A percentile compares a stretch with the other conserved stretches of the same genome.
These are phyloP conservation scores for Suillus tomentosus DNA, from an alignment of 768 basidiomycete species.

Conservation along the genomic window DNA sequence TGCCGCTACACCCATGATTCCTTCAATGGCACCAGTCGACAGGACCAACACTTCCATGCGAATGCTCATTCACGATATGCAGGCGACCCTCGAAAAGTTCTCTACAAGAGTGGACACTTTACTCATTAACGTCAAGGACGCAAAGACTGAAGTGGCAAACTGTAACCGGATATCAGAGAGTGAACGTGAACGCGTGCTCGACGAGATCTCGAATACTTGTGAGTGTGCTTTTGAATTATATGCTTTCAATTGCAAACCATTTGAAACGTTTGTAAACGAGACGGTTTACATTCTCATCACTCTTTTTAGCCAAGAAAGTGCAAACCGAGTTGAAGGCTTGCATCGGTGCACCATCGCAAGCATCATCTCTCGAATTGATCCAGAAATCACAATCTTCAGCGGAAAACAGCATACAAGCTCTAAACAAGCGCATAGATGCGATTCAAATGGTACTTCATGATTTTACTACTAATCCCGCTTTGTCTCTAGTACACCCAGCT, in stretches of 20 bases:
- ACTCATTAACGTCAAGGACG: slow-evolving; percentile 49
- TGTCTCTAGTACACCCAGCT: slow-evolving; percentile 24
- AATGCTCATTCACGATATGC: slow-evolving; percentile 73
- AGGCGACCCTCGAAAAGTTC: slow-evolving; percentile 69
- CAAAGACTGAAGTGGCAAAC: slow-evolving; percentile 52
- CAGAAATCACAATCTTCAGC: slow-evolving; percentile 43
- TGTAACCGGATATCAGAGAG: slow-evolving; percentile 60
- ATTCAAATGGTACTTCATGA: slow-evolving; percentile 47
- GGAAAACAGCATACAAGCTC: slow-evolving; percentile 40
- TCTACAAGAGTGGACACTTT: slow-evolving; percentile 57
- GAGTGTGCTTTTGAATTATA: slow-evolving; percentile 24
- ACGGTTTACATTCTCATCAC: slow-evolving; percentile 17
- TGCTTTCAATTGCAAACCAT: slow-evolving; percentile 20
- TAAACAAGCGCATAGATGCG: slow-evolving; percentile 59
- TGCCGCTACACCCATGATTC: slow-evolving; percentile 24
- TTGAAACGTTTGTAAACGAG: slow-evolving; percentile 14
- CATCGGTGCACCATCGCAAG: slow-evolving; percentile 60
- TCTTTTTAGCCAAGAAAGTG: slow-evolving; percentile 55
- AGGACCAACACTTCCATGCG: slow-evolving; percentile 71
- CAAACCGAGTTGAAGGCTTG: slow-evolving; percentile 62
- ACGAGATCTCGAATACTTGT: slow-evolving; percentile 61
- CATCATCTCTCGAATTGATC: slow-evolving; percentile 38
- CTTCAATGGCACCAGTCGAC: slow-evolving; percentile 55
- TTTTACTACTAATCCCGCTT: slow-evolving; percentile 18
- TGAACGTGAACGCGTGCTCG: slow-evolving; percentile 56